Conservation (phyloP, 1,284 basidiomycete genomes). For the Dichomitus squalens region DNA sequence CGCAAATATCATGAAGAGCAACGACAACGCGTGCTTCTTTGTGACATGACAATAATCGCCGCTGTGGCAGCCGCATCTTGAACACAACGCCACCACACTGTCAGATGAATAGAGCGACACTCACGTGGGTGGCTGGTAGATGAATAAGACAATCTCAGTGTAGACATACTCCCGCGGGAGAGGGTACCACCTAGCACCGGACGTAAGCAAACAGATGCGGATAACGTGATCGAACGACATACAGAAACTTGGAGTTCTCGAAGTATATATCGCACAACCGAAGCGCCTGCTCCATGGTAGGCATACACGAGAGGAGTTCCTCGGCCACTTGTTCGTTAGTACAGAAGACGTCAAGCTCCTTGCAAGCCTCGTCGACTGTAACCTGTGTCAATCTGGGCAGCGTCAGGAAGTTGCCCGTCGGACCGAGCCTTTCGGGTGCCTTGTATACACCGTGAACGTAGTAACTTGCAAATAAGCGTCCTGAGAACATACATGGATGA, state of each 20-base stretch:
- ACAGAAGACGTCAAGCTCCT: constrained; percentile 36
- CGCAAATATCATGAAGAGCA: constrained; percentile 54
- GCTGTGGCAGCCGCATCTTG: not conserved
- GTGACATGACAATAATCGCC: constrained; percentile 15
- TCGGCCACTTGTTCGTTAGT: constrained; percentile 36
- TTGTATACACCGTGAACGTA: not conserved
- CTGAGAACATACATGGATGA: constrained; percentile 46
- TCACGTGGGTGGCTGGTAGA: constrained; percentile 46
- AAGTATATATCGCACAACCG: constrained; percentile 59
- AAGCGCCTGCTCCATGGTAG: constrained; percentile 53
- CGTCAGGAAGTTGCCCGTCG: constrained; percentile 1
- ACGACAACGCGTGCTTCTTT: constrained; percentile 47
- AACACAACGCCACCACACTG: not conserved
- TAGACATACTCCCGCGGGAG: constrained; percentile 41
- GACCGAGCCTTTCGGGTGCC: constrained; percentile 24
- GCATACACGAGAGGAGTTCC: constrained; percentile 47
- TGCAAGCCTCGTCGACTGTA: constrained; percentile 28
- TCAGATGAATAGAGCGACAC: constrained; percentile 12
- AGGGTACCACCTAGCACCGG: constrained; percentile 28
- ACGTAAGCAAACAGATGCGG: not conserved
- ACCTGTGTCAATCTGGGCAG: constrained; percentile 21
- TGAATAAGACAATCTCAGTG: constrained; percentile 47
- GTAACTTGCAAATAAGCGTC: not conserved
- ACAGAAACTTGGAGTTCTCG: constrained; percentile 55
- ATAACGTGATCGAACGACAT: constrained; percentile 9